Evolutionary conservation across 2,329 filamentous ascomycete species (phyloP).

Genomic region (Passalora sequoiae): DNA sequence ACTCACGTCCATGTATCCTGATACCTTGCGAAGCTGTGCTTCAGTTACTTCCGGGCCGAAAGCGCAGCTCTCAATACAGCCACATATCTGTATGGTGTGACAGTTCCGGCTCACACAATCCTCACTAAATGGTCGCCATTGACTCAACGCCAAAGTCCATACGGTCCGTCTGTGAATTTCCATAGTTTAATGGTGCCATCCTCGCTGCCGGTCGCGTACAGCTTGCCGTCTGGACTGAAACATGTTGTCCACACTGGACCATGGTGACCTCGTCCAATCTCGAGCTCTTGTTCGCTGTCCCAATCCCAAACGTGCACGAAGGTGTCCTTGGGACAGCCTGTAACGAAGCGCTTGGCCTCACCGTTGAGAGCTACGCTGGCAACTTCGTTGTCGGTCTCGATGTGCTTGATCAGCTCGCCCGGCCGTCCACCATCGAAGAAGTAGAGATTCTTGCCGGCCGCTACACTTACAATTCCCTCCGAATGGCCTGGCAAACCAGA

Average conservation of each 20-base stretch:
- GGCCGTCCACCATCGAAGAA: conserved; percentile 78
- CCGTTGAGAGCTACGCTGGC: conserved; percentile 86
- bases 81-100: no score
- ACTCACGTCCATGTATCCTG: no score
- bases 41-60: no score
- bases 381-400: conserved; percentile 75
- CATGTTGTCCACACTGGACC: conserved; percentile 94
- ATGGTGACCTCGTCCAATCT: conserved; percentile 94
- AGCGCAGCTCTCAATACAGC: no score
- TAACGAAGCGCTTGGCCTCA: conserved; percentile 74
- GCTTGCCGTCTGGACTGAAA: conserved; percentile 90
- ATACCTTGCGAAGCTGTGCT: no score
- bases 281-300: conserved; percentile 75
- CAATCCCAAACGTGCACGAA: conserved; percentile 96
- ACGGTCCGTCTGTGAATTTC: conserved; percentile 62
- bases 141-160: conserved; percentile 65
- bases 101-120: no score
- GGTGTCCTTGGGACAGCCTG: conserved; percentile 84
- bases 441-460: conserved; percentile 89
- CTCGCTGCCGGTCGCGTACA: conserved; percentile 94
- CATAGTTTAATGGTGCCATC: conserved; percentile 95
- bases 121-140: no score
- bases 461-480: conserved; percentile 72
- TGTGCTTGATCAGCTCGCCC: conserved; percentile 67
- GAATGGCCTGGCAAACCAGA: conserved; percentile 58